A percentile compares a stretch with the other conserved stretches of the same genome.
phyloP scores from a whole-genome alignment of 495 filamentous ascomycete species.

The Peziza echinospora region DNA sequence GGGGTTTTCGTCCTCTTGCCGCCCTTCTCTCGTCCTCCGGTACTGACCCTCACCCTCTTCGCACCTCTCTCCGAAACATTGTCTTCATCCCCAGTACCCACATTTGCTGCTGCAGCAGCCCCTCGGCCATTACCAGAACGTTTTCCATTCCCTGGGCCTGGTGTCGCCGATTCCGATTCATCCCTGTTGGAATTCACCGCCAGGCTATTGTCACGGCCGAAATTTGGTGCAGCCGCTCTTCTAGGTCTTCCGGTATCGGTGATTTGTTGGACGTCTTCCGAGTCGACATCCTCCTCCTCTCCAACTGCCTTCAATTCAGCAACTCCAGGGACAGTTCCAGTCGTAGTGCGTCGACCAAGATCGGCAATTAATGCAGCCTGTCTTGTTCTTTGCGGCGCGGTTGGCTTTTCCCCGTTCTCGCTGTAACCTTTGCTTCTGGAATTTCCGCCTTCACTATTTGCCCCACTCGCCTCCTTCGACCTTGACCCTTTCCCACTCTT shows the following conservation, averaged over 20 bases:
- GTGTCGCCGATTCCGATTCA: constrained; percentile 4
- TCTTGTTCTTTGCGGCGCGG: constrained; percentile 36
- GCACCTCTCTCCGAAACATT: constrained; percentile 7
- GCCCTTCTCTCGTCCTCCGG: not conserved
- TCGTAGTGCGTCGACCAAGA: constrained; percentile 29
- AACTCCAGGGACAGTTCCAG: constrained; percentile 19
- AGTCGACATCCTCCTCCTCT: constrained; percentile 30
- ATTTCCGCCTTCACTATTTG: not conserved
- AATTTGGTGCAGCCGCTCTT: constrained; percentile 47
- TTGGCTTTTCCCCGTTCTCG: constrained; percentile 24
- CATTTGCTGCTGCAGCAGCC: constrained; percentile 13
- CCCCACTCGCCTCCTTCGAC: not conserved
- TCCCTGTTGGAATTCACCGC: constrained; percentile 9
- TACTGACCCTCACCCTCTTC: constrained; percentile 12
- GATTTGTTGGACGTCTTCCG: constrained; percentile 32
- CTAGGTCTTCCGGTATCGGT: constrained; percentile 49
- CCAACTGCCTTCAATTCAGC: constrained; percentile 33
- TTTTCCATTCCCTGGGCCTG: not conserved
- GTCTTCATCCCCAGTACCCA: constrained; percentile 13
- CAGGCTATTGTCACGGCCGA: constrained; percentile 31
- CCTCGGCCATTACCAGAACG: constrained; percentile 5
- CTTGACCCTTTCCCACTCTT: constrained; percentile 16
- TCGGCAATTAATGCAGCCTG: constrained; percentile 59
- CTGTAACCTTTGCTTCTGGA: too few relatives aligned
- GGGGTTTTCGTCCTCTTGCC: not conserved